Conservation (phyloP, 1,284 basidiomycete genomes). For the Malassezia obtusa region DNA sequence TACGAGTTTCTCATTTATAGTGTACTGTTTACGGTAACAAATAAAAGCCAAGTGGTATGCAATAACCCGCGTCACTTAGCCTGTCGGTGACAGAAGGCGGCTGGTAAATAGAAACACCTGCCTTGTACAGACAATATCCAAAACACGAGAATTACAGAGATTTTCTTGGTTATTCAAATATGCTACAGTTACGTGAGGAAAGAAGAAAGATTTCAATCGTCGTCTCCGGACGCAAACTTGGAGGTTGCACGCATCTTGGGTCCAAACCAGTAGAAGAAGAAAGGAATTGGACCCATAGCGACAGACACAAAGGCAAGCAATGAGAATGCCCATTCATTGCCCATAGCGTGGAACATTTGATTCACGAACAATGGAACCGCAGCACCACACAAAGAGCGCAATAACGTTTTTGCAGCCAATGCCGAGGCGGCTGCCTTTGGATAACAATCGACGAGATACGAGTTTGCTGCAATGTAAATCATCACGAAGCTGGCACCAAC, state of each 20-base stretch:
- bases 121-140: no score
- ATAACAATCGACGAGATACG: background rate
- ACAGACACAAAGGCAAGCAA: conserved; percentile 63
- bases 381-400: conserved; percentile 59
- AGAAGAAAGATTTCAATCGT: no score
- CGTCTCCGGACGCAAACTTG: conserved; percentile 48
- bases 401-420: conserved; percentile 60
- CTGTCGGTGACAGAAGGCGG: no score
- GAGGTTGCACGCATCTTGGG: conserved; percentile 50
- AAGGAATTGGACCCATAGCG: conserved; percentile 62
- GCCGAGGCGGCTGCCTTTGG: conserved; percentile 27
- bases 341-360: conserved; percentile 55
- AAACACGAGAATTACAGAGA: no score
- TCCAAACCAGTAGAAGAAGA: conserved; percentile 50
- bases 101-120: no score
- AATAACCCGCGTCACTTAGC: no score
- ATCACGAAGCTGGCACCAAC: conserved; percentile 35
- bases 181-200: no score
- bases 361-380: conserved; percentile 52
- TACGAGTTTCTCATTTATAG: no score
- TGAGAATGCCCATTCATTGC: conserved; percentile 64
- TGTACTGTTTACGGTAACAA: no score
- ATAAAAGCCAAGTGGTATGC: no score
- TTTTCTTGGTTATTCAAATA: no score
- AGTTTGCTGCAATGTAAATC: background rate